Evolutionary conservation across 192 early-diverging fungal genomes (phyloP), one percentile per base, ranked within the genome.

Genomic region (Linnemannia exigua): DNA sequence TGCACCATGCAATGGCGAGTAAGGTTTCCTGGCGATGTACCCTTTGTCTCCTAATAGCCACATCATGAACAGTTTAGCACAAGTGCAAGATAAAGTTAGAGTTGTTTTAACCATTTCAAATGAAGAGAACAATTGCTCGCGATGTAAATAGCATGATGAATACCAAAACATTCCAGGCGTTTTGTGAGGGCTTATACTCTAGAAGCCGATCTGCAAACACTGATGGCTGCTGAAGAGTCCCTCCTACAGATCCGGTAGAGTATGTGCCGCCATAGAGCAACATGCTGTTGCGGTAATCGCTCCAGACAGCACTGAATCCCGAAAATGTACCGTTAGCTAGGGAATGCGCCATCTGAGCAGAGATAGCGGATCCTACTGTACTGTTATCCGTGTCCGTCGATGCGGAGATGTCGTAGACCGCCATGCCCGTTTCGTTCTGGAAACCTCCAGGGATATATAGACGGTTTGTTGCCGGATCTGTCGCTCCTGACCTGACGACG

Each of bases 1-100:
- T 36, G 25, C 22, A 75, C 74, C 33, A 63, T 38, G 25, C 74
- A 75, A 37, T 75, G 74, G 22, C 54, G 36, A 3, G 38, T 36
- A 12, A 63, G 20, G 0, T 22, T 63, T 8, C 74, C 74, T 12
- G 74, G 74, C 15, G 52, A 75, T 63, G 2, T 36, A 31, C 74
- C 74, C 17, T 36, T 46, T 0, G 74, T 75, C 28, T 6, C 2
- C 58, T 63, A 37, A 0, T 37, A 20, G 7, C n/a, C 22, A 6
- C 36, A 44, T 44, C 41, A 44, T 68, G 31, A 17, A 41, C 8
- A 36, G 14, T 1, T 2, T 36, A 35, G 5, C 35, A 68, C 15
- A 17, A 36, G 5, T 16, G 9, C 38, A 41, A 54, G n/a, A 7
- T 11, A 14, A 15, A 12, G 25, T 63, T 63, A 63, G 28, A 2